Conservation (phyloP, 306 rosid species). For the Fagus crenata region DNA sequence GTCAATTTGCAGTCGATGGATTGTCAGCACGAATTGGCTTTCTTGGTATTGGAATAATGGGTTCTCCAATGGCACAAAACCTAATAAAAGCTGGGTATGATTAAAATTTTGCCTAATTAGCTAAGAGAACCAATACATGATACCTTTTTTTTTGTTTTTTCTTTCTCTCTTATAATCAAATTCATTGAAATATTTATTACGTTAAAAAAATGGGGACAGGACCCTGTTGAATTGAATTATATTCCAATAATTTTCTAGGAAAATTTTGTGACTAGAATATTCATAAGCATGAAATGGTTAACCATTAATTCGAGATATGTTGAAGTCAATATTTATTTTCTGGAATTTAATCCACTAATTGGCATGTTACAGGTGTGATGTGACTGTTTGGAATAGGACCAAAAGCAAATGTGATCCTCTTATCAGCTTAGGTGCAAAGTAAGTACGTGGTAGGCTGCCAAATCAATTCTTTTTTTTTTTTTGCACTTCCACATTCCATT, state of each 20-base stretch:
- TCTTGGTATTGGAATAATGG: conserved; percentile 95
- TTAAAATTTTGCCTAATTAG: neutral
- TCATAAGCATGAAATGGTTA: neutral
- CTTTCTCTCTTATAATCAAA: neutral
- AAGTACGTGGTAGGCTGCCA: conserved; percentile 27
- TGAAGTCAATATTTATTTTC: neutral
- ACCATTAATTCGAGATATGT: neutral
- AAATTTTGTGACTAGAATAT: neutral
- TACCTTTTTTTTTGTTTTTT: neutral
- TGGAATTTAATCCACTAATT: conserved; percentile 12
- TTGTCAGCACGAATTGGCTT: conserved; percentile 63
- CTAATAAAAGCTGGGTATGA: conserved; percentile 79
- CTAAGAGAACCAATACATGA: neutral
- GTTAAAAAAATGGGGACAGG: neutral
- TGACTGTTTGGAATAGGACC: conserved; percentile 94
- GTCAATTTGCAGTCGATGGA: conserved; percentile 37
- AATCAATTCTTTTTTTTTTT: neutral
- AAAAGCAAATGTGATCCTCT: conserved; percentile 87
- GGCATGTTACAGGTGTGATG: conserved; percentile 54
- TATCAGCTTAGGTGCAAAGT: conserved; percentile 86
- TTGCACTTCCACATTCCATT: neutral
- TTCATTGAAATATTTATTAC: neutral
- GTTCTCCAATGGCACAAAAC: conserved; percentile 91
- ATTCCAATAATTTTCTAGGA: neutral
- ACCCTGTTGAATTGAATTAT: neutral